Evolutionary conservation across 805 yeast genomes (phyloP).

Genomic region (Lachancea nothofagi): DNA sequence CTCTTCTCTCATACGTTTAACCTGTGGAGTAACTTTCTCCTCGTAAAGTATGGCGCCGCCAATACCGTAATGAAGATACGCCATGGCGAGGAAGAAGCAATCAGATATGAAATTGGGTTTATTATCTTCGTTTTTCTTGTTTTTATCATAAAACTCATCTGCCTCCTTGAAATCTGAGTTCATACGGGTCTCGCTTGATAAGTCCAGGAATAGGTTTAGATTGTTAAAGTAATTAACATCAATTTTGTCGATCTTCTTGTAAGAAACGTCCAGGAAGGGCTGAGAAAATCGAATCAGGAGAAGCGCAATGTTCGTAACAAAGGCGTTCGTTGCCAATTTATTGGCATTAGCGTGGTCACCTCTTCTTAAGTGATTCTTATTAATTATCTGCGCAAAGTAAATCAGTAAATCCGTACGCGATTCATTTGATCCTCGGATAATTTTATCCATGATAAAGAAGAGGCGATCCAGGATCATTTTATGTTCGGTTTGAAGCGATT

Average conservation of each 20-base stretch:
- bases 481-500: conserved; percentile 60
- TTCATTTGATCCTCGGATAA: conserved; percentile 64
- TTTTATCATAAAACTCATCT: conserved; percentile 45
- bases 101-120: conserved; percentile 80
- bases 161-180: conserved; percentile 72
- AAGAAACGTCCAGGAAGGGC: conserved; percentile 73
- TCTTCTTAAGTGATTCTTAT: conserved; percentile 78
- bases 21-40: conserved; percentile 48
- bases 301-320: conserved; percentile 71
- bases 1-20: conserved; percentile 42
- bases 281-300: conserved; percentile 66
- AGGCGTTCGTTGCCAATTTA: conserved; percentile 67
- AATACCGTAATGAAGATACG: conserved; percentile 81
- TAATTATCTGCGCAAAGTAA: conserved; percentile 70
- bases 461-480: conserved; percentile 54
- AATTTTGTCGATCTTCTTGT: conserved; percentile 68
- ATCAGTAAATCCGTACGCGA: conserved; percentile 60
- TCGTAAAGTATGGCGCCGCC: conserved; percentile 67
- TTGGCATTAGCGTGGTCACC: conserved; percentile 74
- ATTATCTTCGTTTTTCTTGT: conserved; percentile 33
- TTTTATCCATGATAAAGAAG: conserved; percentile 62
- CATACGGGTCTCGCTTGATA: conserved; percentile 76
- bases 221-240: conserved; percentile 63
- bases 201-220: conserved; percentile 48
- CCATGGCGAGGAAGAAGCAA: conserved; percentile 72